Percentiles rank a stretch among this genome's conserved stretches.
phyloP scores from a whole-genome alignment of 179 eudicot genomes.

The Beta corolliflora region DNA sequence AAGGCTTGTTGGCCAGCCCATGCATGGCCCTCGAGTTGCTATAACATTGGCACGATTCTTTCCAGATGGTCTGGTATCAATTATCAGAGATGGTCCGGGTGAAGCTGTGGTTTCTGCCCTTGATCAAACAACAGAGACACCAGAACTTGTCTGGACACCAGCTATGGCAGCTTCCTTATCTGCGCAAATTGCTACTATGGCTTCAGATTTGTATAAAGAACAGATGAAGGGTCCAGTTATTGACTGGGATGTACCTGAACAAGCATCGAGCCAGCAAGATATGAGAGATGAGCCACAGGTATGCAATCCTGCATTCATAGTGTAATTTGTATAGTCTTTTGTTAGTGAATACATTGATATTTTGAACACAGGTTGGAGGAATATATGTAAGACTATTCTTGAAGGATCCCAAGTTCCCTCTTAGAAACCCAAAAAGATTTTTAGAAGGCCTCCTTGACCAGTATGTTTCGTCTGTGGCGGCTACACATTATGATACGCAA shows the following conservation, averaged over 20 bases:
- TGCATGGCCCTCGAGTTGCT: conserved; percentile 99
- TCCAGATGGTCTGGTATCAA: conserved; percentile 94
- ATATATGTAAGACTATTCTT: conserved; percentile 91
- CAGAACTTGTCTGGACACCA: conserved; percentile 99
- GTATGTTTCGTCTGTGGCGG: conserved; percentile 93
- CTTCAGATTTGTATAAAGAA: conserved; percentile 80
- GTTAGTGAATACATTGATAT: conserved; percentile 5
- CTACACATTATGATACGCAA: conserved; percentile 82
- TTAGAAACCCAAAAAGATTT: conserved; percentile 94
- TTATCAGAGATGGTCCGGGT: conserved; percentile 97
- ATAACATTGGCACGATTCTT: conserved; percentile 92
- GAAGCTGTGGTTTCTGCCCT: conserved; percentile 89
- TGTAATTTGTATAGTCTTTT: neutral
- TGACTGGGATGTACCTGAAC: conserved; percentile 99
- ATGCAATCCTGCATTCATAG: conserved; percentile 6
- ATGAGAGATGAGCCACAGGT: conserved; percentile 99
- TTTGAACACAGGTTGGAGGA: conserved; percentile 79
- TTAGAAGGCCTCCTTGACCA: conserved; percentile 94
- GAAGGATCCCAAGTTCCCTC: conserved; percentile 97
- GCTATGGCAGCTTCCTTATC: conserved; percentile 99
- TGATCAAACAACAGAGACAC: conserved; percentile 98
- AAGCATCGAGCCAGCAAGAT: conserved; percentile 85
- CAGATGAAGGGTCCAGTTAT: conserved; percentile 95
- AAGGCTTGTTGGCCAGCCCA: conserved; percentile 93
- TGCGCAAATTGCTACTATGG: conserved; percentile 97